phyloP scores from a whole-genome alignment of 2,329 filamentous ascomycete genomes.

The Fonsecaea pugnacius region DNA sequence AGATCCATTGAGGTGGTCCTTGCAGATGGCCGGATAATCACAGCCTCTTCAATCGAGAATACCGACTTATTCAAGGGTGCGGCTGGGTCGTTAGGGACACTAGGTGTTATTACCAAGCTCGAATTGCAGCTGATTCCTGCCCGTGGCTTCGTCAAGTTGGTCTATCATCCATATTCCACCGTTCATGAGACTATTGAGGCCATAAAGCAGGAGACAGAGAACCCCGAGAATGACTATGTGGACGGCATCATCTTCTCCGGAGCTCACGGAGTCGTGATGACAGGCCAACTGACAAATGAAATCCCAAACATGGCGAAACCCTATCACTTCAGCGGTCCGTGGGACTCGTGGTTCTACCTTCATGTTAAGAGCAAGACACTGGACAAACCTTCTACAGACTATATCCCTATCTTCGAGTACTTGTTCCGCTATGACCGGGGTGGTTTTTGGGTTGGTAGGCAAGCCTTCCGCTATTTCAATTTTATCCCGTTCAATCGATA shows the following conservation, averaged over 20 bases:
- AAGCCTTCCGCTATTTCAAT: constrained; percentile 60
- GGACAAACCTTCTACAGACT: too few relatives aligned
- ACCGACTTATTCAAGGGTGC: constrained; percentile 64
- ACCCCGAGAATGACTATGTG: constrained; percentile 63
- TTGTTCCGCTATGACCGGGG: constrained; percentile 63
- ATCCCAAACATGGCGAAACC: constrained; percentile 41
- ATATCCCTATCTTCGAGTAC: constrained; percentile 52
- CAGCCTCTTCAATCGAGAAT: constrained; percentile 52
- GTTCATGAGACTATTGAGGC: constrained; percentile 56
- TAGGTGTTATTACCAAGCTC: constrained; percentile 65
- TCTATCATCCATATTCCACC: constrained; percentile 61
- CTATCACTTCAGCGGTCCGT: constrained; percentile 59
- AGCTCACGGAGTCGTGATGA: constrained; percentile 62
- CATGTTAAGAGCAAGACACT: too few relatives aligned
- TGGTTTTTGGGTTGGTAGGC: constrained; percentile 61
- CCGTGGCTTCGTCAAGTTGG: constrained; percentile 62
- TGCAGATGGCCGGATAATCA: constrained; percentile 60
- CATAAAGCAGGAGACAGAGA: constrained; percentile 52
- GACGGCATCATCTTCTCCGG: constrained; percentile 69
- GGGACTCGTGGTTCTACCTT: constrained; percentile 50
- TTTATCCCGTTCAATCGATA: constrained; percentile 60
- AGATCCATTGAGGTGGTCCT: constrained; percentile 67
- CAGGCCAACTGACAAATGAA: constrained; percentile 60
- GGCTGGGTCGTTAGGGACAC: constrained; percentile 63
- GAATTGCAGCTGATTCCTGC: constrained; percentile 63